Base-by-base conservation (phyloP, 106 monocot species). In the Dioscorea dumetorum region DNA sequence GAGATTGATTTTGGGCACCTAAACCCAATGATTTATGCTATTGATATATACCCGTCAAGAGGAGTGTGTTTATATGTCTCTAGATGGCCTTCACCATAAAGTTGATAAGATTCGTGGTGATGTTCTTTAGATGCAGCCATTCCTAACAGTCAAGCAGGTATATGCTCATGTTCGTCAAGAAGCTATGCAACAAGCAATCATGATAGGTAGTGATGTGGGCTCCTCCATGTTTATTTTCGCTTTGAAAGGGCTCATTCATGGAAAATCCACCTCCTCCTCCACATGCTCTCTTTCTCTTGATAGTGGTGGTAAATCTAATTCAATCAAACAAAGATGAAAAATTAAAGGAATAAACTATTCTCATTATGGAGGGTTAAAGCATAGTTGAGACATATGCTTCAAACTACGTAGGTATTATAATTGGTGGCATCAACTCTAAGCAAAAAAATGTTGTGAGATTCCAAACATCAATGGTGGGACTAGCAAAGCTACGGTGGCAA, bases 1-100 rank as follows among this genome's bases (percentile, higher is more conserved):
- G 74, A 74, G 33, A 74, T 74, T 19, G 56, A 66, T 41, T 66
- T 53, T 35, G n/a, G 66, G 19, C 74, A 48, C 14, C 56, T 57
- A 0, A 74, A 74, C 15, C 74, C 70, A n/a, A 71, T 71, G 60
- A 32, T 28, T 16, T 53, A 12, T 18, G 53, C 2, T 18, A 18
- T 10, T 53, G 53, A 53, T 18, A 53, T 53, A 4, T 3, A 53
- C 2, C 13, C 4, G 18, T 33, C 62, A 62, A 62, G 62, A 62
- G n/a, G 33, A 62, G 9, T 2, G 62, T 33, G 62, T 62, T 13
- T 62, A 62, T 62, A 18, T n/a, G n/a, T 62, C 34, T 8, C 12
- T 62, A 0, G 62, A 62, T 62, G 62, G 62, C 1, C n/a, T 62
- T 6, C 33, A 62, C 34, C 33, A 62, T 34, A 12, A 24, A 34